Conservation (phyloP, 1,284 basidiomycete species). For the Fistulina hepatica region DNA sequence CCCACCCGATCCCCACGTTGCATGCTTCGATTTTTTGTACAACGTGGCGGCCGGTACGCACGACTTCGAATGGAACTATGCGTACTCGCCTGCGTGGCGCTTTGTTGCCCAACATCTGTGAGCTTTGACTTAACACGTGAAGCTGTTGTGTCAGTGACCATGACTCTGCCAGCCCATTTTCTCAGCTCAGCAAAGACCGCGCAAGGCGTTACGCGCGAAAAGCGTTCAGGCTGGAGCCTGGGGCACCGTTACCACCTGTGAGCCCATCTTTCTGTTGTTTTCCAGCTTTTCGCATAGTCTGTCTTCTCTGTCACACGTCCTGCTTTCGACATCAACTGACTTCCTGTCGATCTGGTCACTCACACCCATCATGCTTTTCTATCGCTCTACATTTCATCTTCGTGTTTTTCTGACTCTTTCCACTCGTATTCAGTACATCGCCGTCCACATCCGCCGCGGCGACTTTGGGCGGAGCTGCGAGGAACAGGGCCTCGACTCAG, state of each 20-base stretch:
- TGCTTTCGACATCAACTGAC: too few species aligned
- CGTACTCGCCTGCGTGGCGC: conserved; percentile 34
- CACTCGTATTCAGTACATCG: conserved; percentile 36
- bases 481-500: neutral
- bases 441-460: conserved; percentile 36
- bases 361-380: neutral
- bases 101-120: conserved; percentile 32
- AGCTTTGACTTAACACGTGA: conserved; percentile 26
- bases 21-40: conserved; percentile 34
- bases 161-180: neutral
- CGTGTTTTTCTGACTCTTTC: too few species aligned
- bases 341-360: neutral
- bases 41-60: conserved; percentile 22
- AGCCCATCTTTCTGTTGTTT: too few species aligned
- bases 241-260: too few species aligned
- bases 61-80: conserved; percentile 22
- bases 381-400: neutral
- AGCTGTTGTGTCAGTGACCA: conserved; percentile 15
- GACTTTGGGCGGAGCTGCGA: conserved; percentile 31
- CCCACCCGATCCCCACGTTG: conserved; percentile 27
- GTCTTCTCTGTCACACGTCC: too few species aligned
- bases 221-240: too few species aligned
- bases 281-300: too few species aligned
- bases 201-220: too few species aligned
- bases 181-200: too few species aligned